Conservation (phyloP, 257 asterid species). For the Solanum pennellii region DNA sequence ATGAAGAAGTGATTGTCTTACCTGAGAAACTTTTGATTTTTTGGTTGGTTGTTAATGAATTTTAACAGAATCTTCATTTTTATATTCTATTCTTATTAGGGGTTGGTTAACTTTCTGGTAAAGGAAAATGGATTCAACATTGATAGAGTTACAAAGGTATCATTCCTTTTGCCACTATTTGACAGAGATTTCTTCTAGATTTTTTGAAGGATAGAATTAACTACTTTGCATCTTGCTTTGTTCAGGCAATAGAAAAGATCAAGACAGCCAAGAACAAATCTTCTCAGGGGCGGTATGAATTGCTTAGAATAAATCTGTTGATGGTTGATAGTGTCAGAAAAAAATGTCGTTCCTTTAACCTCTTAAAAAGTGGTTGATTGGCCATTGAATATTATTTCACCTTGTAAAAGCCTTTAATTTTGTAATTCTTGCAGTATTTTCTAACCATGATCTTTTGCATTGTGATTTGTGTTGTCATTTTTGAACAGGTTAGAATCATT, state of each 20-base stretch:
- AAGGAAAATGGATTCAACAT: constrained; percentile 88
- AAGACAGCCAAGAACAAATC: constrained; percentile 94
- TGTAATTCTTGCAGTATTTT: not conserved
- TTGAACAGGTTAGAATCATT: constrained; percentile 81
- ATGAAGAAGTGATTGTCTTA: constrained; percentile 69
- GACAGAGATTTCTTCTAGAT: not conserved
- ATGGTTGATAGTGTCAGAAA: not conserved
- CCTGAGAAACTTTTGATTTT: not conserved
- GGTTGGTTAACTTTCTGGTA: constrained; percentile 75
- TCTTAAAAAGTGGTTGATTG: not conserved
- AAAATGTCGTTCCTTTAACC: not conserved
- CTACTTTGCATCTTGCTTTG: constrained; percentile 8
- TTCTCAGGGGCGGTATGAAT: constrained; percentile 81
- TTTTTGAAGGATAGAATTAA: not conserved
- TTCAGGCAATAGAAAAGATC: constrained; percentile 88
- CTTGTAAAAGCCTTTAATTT: not conserved
- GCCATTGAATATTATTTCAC: not conserved
- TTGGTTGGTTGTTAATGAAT: not conserved
- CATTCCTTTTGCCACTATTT: not conserved
- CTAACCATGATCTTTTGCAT: not conserved
- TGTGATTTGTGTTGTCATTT: not conserved
- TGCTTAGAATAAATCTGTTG: not conserved
- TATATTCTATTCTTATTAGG: constrained; percentile 26
- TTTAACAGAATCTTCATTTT: not conserved
- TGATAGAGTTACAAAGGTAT: constrained; percentile 81